phyloP scores from a whole-genome alignment of 345 rosid genomes.

The Camelina laxa region DNA sequence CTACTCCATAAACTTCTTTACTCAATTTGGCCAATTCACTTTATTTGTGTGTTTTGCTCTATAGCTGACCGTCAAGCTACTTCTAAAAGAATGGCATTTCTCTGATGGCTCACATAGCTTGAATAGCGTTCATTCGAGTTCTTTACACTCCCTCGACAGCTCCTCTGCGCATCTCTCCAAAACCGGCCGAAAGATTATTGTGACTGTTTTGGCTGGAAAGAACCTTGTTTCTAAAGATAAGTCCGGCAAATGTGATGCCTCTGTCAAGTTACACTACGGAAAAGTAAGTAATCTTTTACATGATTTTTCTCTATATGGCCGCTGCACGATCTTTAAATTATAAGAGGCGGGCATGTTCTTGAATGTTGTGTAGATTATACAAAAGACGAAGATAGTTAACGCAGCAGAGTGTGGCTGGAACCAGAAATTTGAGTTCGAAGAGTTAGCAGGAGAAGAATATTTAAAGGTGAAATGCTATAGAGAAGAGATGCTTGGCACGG shows the following conservation, averaged over 20 bases:
- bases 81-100: slow-evolving; percentile 95
- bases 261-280: slow-evolving; percentile 87
- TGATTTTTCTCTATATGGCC: neutral
- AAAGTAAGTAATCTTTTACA: slow-evolving; percentile 55
- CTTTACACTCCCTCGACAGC: slow-evolving; percentile 56
- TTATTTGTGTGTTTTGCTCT: slow-evolving; percentile 6
- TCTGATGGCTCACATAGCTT: slow-evolving; percentile 85
- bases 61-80: slow-evolving; percentile 79
- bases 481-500: slow-evolving; percentile 83
- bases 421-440: slow-evolving; percentile 84
- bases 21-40: neutral
- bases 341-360: neutral
- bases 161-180: slow-evolving; percentile 60
- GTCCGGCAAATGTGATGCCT: slow-evolving; percentile 72
- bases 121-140: slow-evolving; percentile 49
- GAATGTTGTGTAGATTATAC: slow-evolving; percentile 54
- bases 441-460: slow-evolving; percentile 82
- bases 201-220: slow-evolving; percentile 68
- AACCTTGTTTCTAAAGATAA: slow-evolving; percentile 66
- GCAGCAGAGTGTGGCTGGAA: slow-evolving; percentile 63
- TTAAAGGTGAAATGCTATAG: slow-evolving; percentile 74
- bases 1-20: neutral
- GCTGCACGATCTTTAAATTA: neutral
- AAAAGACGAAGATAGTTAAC: slow-evolving; percentile 67
- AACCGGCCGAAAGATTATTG: slow-evolving; percentile 76